Evolutionary conservation across 1,284 basidiomycete genomes (phyloP), one percentile per base, ranked within the genome.

Genomic region (Wallemia ichthyophaga): DNA sequence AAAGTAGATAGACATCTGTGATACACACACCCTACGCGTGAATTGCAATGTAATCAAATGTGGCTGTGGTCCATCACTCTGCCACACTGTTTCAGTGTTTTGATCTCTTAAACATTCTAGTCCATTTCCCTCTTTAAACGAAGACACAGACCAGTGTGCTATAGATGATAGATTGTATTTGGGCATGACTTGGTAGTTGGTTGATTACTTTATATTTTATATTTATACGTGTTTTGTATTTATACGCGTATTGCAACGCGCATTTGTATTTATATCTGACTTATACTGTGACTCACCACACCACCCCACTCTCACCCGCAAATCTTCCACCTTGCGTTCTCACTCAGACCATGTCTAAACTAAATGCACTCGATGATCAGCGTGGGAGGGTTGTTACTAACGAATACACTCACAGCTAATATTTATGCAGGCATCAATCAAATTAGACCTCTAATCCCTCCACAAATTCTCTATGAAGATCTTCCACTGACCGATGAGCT

Each of bases 61-160:
- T 1, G 94, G 94, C 67, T 96, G 94, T 0, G 87, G 85, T 0
- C 94, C 94, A 67, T 99, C 94, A 68, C 70, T 96, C 89, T 98
- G 94, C 94, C 94, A 98, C 65, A 96, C 91, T 0, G 89, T 95
- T 53, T 85, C 81, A 48, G 85, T 81, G 67, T 95, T 84, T 24
- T 78, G 77, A 65, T 96, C 89, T 17, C 80, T 76, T 58, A 99
- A 73, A 71, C 91, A 89, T 65, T 91, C 85, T 19, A 89, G 81
- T 2, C 92, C 91, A 66, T 92, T 94, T 0, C 91, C 91, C 63
- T 91, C 92, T 70, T 99, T 99, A 71, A 80, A 88, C 0, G 85
- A 89, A 21, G 89, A 95, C 7, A 98, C 88, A n/a, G 83, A 83
- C 94, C 94, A 99, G 63, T 82, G 82, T 24, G 85, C 91, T 21